Percentiles rank a stretch among this genome's conserved stretches.
phyloP scores from a whole-genome alignment of 805 yeast genomes.

The Metschnikowia henanensis region DNA sequence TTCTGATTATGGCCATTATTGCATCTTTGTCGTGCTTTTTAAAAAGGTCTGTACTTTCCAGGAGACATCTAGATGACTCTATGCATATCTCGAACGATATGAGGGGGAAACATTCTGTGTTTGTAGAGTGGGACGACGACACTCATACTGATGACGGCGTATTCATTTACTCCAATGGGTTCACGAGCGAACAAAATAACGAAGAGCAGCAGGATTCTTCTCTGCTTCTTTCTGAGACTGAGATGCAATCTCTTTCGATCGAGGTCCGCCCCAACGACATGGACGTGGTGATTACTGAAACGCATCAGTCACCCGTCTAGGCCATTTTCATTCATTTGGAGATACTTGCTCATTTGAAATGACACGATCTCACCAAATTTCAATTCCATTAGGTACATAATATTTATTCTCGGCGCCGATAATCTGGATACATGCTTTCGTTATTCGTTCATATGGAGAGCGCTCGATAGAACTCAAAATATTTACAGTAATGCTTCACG shows the following conservation, averaged over 20 bases:
- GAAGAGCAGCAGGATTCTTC: conserved; percentile 3
- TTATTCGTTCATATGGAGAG: too few species aligned
- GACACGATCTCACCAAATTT: too few species aligned
- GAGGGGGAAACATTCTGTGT: conserved; percentile 9
- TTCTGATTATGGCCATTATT: conserved; percentile 61
- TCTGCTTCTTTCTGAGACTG: background rate
- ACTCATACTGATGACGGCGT: conserved; percentile 44
- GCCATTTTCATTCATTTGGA: background rate
- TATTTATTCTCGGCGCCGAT: too few species aligned
- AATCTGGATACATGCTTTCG: too few species aligned
- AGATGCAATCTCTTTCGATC: too few species aligned
- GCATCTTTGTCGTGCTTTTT: conserved; percentile 70
- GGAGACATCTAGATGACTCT: conserved; percentile 40
- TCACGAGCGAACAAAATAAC: conserved; percentile 25
- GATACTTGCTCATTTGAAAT: background rate
- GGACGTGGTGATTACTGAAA: too few species aligned
- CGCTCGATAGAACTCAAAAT: too few species aligned
- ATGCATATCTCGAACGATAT: conserved; percentile 7
- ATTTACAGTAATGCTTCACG: too few species aligned
- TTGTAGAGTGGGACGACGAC: conserved; percentile 23
- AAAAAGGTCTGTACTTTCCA: conserved; percentile 62
- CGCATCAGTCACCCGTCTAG: background rate
- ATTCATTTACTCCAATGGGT: conserved; percentile 43
- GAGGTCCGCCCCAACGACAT: too few species aligned
- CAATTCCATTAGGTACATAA: background rate